These are phyloP conservation scores for Colletotrichum paranaense DNA, from an alignment of 2,329 filamentous ascomycete genomes.

Conservation along the genomic window DNA sequence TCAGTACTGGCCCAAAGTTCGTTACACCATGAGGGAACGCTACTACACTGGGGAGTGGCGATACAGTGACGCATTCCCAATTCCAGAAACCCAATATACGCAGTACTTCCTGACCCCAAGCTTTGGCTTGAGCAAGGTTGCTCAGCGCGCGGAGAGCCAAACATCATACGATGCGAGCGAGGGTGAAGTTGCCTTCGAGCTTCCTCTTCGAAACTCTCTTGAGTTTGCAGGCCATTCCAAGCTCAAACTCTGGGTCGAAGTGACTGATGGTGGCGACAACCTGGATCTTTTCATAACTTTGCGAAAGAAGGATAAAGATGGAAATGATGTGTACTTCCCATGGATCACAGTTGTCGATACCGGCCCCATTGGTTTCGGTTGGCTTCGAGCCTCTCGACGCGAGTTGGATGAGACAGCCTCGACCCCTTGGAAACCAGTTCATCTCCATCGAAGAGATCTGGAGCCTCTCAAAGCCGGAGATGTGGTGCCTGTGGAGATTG, in stretches of 20 bases:
- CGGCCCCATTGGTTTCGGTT: neutral
- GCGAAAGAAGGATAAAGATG: neutral
- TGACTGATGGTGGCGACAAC: neutral
- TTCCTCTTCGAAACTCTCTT: neutral
- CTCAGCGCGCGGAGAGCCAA: neutral
- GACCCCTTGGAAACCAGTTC: neutral
- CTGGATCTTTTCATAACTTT: neutral
- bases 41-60: neutral
- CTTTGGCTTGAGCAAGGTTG: neutral
- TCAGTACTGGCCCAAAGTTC: neutral
- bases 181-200: neutral
- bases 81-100: neutral
- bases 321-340: neutral
- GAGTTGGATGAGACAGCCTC: neutral
- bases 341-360: neutral
- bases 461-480: neutral
- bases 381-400: neutral
- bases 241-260: neutral
- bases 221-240: neutral
- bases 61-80: neutral
- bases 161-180: neutral
- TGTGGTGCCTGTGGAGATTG: neutral
- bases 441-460: neutral
- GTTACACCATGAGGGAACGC: neutral
- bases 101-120: neutral